Base-by-base conservation (phyloP, 441 rosid genomes). In the Hura crepitans region DNA sequence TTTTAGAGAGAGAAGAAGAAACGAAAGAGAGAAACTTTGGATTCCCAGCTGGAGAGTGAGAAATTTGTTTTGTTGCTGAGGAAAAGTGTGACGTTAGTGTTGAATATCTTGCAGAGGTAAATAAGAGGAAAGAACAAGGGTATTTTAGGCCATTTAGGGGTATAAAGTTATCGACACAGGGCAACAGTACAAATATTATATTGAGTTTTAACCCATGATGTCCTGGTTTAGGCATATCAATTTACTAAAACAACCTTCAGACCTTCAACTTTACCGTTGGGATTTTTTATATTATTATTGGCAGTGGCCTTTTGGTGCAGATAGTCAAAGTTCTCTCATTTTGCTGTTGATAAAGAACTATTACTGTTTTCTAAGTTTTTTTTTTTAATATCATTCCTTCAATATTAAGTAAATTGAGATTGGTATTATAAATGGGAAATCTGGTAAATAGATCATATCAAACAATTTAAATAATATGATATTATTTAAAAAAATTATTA, bases 21-120 rank as follows among this genome's bases (percentile, higher is more conserved):
- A 37, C 2, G 13, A 25, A 54, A 45, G 78, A 62, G 17, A 55
- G 68, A 73, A 68, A 75, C 82, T 47, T 83, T 71, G 81, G 87
- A 82, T 81, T 72, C 84, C 88, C 57, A 47, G 9, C 27, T 6
- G 79, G 63, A 46, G n/a, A 58, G 68, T 58, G 65, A n/a, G 77
- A 58, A 33, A 45, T 56, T 51, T 66, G 65, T 17, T 42, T 39
- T 23, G 62, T 18, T 30, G 67, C 68, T 58, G 64, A 57, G 60
- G 61, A 55, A 42, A 66, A 62, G 70, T 43, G 47, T 70, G 68
- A 65, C 35, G 67, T 47, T 62, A 47, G 22, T n/a, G 28, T 39
- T 71, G 47, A 35, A 65, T 13, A 5, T 43, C 20, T 1, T 17
- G 67, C 31, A 47, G 56, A 39, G 22, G 72, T 60, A 61, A 63